phyloP scores from a whole-genome alignment of 768 basidiomycete genomes.

The Leccinum incarnatum region DNA sequence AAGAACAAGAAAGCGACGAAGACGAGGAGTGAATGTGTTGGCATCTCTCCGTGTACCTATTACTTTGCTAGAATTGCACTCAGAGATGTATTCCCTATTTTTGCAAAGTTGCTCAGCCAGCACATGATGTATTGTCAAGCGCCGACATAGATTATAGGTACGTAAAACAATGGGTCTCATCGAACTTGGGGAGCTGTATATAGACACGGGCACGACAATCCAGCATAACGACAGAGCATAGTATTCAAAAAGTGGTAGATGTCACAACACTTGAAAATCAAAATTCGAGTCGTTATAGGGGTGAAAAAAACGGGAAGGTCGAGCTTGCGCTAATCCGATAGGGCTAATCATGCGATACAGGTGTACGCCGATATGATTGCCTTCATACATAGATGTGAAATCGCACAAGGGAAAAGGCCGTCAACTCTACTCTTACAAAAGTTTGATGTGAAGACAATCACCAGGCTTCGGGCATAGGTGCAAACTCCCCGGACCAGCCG shows the following conservation, averaged over 20 bases:
- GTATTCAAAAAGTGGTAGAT: background rate
- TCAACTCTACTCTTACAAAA: slow-evolving; percentile 25
- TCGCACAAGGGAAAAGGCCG: slow-evolving; percentile 18
- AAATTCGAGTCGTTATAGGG: background rate
- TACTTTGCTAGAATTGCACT: slow-evolving; percentile 15
- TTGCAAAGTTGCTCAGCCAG: background rate
- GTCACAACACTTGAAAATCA: background rate
- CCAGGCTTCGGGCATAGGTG: slow-evolving; percentile 82
- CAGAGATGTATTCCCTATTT: slow-evolving; percentile 10
- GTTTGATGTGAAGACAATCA: slow-evolving; percentile 37
- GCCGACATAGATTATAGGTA: slow-evolving; percentile 1
- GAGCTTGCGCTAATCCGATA: background rate
- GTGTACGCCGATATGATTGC: slow-evolving; percentile 9
- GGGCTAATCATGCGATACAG: slow-evolving; percentile 19
- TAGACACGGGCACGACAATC: background rate
- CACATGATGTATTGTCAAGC: background rate
- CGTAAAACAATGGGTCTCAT: slow-evolving; percentile 1
- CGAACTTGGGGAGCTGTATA: background rate
- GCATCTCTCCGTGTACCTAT: slow-evolving; percentile 15
- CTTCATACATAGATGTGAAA: slow-evolving; percentile 19
- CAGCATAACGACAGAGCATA: slow-evolving; percentile 4
- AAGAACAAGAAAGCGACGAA: slow-evolving; percentile 78
- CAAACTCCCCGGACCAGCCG: slow-evolving; percentile 76
- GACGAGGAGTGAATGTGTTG: slow-evolving; percentile 37
- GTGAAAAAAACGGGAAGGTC: background rate